A percentile compares a stretch with the other conserved stretches of the same genome.
phyloP scores from a whole-genome alignment of 2,329 filamentous ascomycete genomes.

The Fusarium nelsonii region DNA sequence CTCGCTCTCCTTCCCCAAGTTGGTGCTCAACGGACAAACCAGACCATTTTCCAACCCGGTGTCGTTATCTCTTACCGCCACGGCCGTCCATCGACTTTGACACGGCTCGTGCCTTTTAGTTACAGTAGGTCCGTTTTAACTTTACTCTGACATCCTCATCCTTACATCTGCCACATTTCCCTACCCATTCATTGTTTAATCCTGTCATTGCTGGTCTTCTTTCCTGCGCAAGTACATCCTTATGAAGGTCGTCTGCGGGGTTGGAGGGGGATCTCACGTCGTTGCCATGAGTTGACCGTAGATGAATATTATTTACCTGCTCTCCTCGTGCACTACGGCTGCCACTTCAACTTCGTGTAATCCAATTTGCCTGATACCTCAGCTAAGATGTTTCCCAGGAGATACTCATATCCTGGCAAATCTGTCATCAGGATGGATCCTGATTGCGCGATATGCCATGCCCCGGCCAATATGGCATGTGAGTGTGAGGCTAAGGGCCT shows the following conservation, averaged over 20 bases:
- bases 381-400: constrained; percentile 67
- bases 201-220: constrained; percentile 35
- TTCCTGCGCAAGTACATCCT: constrained; percentile 37
- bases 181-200: constrained; percentile 35
- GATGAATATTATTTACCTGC: constrained; percentile 42
- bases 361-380: constrained; percentile 37
- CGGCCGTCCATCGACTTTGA: constrained; percentile 42
- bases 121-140: constrained; percentile 49
- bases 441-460: constrained; percentile 75
- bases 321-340: constrained; percentile 25
- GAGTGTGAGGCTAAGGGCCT: constrained; percentile 76
- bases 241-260: constrained; percentile 49
- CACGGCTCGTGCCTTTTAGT: constrained; percentile 38
- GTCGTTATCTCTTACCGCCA: constrained; percentile 49
- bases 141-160: constrained; percentile 35
- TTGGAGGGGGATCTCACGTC: constrained; percentile 46
- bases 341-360: constrained; percentile 26
- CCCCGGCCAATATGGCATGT: constrained; percentile 69
- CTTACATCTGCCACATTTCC: constrained; percentile 38
- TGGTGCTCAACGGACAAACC: constrained; percentile 44
- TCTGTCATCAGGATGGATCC: constrained; percentile 73
- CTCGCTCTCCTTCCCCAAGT: constrained; percentile 43
- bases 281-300: constrained; percentile 47
- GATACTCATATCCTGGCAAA: constrained; percentile 60
- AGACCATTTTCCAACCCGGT: constrained; percentile 48